Evolutionary conservation across 1,284 basidiomycete species (phyloP).

Genomic region (Ganoderma leucocontextum): DNA sequence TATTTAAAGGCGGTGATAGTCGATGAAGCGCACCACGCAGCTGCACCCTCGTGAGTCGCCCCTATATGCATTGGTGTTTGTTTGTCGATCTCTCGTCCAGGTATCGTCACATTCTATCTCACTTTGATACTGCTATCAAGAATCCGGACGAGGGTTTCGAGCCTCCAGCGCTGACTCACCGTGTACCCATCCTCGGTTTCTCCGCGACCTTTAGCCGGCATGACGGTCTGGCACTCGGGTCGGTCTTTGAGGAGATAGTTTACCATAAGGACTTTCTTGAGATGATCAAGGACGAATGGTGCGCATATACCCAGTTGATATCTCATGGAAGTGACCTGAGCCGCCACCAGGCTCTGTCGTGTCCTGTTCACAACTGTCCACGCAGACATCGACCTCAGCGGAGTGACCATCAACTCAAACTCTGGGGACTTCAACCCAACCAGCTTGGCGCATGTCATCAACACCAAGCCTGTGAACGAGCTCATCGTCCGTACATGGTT

Average conservation of each 20-base stretch:
- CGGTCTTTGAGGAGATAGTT: slow-evolving; percentile 91
- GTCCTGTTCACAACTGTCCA: slow-evolving; percentile 85
- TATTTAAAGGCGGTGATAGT: slow-evolving; percentile 86
- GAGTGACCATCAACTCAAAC: slow-evolving; percentile 68
- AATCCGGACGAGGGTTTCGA: slow-evolving; percentile 54
- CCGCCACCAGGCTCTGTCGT: slow-evolving; percentile 74
- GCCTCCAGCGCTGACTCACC: slow-evolving; percentile 48
- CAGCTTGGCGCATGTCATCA: slow-evolving; percentile 82
- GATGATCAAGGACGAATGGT: slow-evolving; percentile 96
- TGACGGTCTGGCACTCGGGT: slow-evolving; percentile 89
- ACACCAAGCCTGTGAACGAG: slow-evolving; percentile 79
- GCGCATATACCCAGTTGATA: slow-evolving; percentile 12
- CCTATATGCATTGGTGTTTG: not conserved
- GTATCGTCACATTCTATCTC: slow-evolving; percentile 80
- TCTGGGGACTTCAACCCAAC: slow-evolving; percentile 85
- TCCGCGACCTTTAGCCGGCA: slow-evolving; percentile 95
- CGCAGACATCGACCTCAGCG: slow-evolving; percentile 74
- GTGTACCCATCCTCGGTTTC: slow-evolving; percentile 91
- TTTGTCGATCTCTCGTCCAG: slow-evolving; percentile 46
- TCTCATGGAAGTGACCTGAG: not conserved
- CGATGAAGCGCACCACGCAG: slow-evolving; percentile 96
- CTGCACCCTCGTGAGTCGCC: slow-evolving; percentile 79
- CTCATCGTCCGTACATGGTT: slow-evolving; percentile 85
- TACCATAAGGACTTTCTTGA: slow-evolving; percentile 93
- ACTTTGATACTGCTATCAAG: slow-evolving; percentile 73